Base-by-base conservation (phyloP, 805 yeast genomes). In the Saturnispora ahearnii region DNA sequence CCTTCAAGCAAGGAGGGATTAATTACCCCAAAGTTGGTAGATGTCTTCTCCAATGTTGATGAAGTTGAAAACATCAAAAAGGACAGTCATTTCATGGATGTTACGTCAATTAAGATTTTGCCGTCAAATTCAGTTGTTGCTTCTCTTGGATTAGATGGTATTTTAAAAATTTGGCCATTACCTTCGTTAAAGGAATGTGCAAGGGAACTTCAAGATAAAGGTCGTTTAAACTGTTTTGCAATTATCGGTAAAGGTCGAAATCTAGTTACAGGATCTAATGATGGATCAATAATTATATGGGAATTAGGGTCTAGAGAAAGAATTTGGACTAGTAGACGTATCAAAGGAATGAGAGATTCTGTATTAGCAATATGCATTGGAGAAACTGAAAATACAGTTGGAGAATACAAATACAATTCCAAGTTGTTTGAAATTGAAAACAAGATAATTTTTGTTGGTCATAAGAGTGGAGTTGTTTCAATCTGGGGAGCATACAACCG, bases 221-320 rank as follows among this genome's bases (percentile, higher is more conserved):
- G 63, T 3, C 64, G 72, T 12, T 67, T 82, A 11, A 74, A 78
- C 2, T 82, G 71, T 53, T 52, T 77, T 2, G 71, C 63, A 3
- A 57, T 82, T 53, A 65, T 85, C 18, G 89, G 80, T 0, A 66
- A 76, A 15, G 95, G 95, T 1, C 66, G 91, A 38, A 84, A 85
- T 59, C 68, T 87, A 51, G 53, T 83, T 18, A 73, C 83, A 6
- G 67, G 80, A 10, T 73, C 79, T 6, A 46, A 54, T 4, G 86
- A 79, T 60, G 87, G 87, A 0, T 59, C 76, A 0, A 68, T 82
- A 1, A 70, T 66, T 41, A 59, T 87, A 34, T 85, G 89, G 90
- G 91, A 84, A 57, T 77, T 87, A 61, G 82, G 85, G 0, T 58
- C 73, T 1, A 87, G 82, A 1, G 48, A 58, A 18, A 57, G 64